Base-by-base conservation (phyloP, 2,329 filamentous ascomycete species). In the Teratosphaeriaceae sp. region DNA sequence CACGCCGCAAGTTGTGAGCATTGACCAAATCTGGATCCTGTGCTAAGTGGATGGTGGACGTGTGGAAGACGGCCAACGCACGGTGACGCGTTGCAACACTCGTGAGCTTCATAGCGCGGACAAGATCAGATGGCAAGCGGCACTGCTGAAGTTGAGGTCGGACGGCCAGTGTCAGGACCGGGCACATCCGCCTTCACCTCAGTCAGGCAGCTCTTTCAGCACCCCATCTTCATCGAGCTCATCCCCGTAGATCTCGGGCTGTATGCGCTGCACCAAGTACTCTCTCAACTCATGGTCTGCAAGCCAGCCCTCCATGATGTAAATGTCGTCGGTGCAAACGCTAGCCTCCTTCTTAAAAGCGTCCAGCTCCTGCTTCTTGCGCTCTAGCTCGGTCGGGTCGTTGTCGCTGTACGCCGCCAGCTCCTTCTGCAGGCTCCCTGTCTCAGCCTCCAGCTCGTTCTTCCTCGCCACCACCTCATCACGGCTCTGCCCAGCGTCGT, bases 221-320 rank as follows among this genome's bases (percentile, higher is more conserved):
- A 72, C 70, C 36, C 69, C 68, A 29, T 72, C 74, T 43, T 80
- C 75, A 42, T 69, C 71, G 53, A 70, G 78, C 52, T 79, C 74
- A 18, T 70, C 69, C 7, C 70, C 73, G 50, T 79, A 80, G 38
- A 66, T 68, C 34, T 66, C 62, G 41, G 61, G 65, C 53, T 69
- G 65, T 13, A 76, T 56, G 3, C 48, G 51, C n/a, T 63, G 52
- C 16, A 78, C 50, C 5, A 63, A n/a, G n/a, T n/a, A 45, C 45
- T 72, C 71, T 31, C 64, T 59, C 13, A 7, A 16, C 2, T 58
- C 57, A 15, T 47, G 47, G 11, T 53, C 46, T 40, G 59, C 60
- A 52, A 72, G 48, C 65, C 66, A 72, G 21, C 59, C 53, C 45
- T 73, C 70, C 65, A 73, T 70, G 44, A 58, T 55, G 38, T 65